Percentiles rank a stretch among this genome's conserved stretches.
Evolutionary conservation across 2,329 filamentous ascomycete genomes (phyloP).

Genomic region (Trichoderma sp.): DNA sequence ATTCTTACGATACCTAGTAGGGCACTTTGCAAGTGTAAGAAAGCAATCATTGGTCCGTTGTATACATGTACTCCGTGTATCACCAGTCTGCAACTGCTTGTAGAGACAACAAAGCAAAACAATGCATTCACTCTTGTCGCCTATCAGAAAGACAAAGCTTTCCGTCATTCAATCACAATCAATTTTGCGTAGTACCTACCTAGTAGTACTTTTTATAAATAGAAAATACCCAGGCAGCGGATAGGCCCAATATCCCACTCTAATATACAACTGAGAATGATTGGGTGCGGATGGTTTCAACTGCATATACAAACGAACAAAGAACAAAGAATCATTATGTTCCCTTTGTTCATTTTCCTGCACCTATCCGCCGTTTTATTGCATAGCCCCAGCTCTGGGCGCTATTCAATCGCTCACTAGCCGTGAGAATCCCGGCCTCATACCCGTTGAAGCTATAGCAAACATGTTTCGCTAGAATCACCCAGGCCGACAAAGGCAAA

Average conservation of each 20-base stretch:
- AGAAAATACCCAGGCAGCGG: neutral
- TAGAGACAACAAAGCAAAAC: neutral
- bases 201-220: neutral
- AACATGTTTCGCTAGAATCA: too few species aligned
- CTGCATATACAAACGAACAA: neutral
- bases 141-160: neutral
- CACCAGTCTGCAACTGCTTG: neutral
- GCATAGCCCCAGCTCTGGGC: too few species aligned
- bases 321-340: neutral
- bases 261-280: neutral
- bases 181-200: neutral
- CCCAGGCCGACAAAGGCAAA: neutral
- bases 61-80: neutral
- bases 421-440: too few species aligned
- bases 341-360: neutral
- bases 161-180: neutral
- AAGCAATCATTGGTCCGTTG: neutral
- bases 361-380: neutral
- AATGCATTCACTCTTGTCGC: neutral
- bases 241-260: neutral
- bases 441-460: too few species aligned
- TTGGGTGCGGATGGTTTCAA: neutral
- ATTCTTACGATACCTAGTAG: neutral
- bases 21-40: neutral
- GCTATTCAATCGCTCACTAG: too few species aligned